Percentiles rank a stretch among this genome's conserved stretches.
Evolutionary conservation across 169 alveolate genomes (phyloP).

Genomic region (Eimeria brunetti): DNA sequence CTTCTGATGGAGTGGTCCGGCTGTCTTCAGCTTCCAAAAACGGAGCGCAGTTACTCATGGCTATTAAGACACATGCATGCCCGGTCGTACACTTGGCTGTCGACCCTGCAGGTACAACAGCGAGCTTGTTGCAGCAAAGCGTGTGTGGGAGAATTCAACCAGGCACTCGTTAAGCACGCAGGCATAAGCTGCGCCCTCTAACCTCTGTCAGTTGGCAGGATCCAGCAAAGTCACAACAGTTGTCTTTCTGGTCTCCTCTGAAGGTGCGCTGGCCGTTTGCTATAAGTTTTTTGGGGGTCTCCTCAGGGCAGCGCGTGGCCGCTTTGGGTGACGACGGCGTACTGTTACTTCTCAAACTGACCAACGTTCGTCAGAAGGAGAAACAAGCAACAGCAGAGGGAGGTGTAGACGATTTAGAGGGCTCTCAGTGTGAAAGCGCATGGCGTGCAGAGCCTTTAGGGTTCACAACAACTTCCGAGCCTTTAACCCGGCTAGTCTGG

Average conservation of each 20-base stretch:
- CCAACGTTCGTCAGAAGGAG: neutral
- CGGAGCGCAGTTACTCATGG: slow-evolving; percentile 25
- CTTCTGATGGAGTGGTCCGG: slow-evolving; percentile 51
- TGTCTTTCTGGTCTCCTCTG: neutral
- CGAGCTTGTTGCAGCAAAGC: neutral
- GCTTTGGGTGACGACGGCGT: slow-evolving; percentile 58
- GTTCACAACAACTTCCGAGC: slow-evolving; percentile 10
- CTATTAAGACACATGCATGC: slow-evolving; percentile 48
- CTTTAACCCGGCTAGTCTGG: slow-evolving; percentile 45
- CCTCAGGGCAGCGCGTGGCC: slow-evolving; percentile 63
- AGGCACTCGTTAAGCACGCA: neutral
- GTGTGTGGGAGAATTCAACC: neutral
- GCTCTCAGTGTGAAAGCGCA: neutral
- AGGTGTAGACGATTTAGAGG: neutral
- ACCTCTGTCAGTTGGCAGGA: neutral
- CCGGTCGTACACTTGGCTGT: slow-evolving; percentile 29
- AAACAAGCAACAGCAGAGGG: neutral
- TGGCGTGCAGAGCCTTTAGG: slow-evolving; percentile 62
- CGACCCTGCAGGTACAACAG: slow-evolving; percentile 51
- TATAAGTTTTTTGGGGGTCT: neutral
- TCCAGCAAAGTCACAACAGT: neutral
- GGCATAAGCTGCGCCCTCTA: neutral
- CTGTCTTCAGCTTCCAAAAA: slow-evolving; percentile 4
- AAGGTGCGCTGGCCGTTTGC: neutral
- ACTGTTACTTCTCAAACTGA: slow-evolving; percentile 34